Evolutionary conservation across 2,329 filamentous ascomycete species (phyloP).

Genomic region (Sporothrix brunneoviolacea): DNA sequence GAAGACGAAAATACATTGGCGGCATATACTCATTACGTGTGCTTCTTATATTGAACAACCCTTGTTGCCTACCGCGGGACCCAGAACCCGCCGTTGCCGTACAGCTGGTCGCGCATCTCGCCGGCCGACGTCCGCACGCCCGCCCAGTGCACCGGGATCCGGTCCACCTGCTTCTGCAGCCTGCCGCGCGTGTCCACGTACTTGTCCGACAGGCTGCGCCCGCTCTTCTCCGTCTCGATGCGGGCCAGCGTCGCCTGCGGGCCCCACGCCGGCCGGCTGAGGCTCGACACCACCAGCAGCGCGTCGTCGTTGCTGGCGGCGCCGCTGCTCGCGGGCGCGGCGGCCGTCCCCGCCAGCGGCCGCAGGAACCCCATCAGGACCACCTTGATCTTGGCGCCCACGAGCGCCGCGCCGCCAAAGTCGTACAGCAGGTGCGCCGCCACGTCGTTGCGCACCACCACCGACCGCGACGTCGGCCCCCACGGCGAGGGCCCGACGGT

Average conservation of each 20-base stretch:
- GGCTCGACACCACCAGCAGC: conserved; percentile 37
- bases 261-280: conserved; percentile 41
- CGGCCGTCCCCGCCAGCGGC: conserved; percentile 22
- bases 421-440: conserved; percentile 48
- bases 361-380: conserved; percentile 56
- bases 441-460: conserved; percentile 27
- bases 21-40: too few relatives aligned
- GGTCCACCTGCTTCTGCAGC: conserved; percentile 49
- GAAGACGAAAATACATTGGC: too few relatives aligned
- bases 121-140: conserved; percentile 49
- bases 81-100: conserved; percentile 45
- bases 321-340: conserved; percentile 21
- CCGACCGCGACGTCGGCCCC: conserved; percentile 33
- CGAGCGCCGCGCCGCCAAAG: conserved; percentile 36
- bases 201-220: conserved; percentile 37
- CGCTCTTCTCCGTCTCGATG: conserved; percentile 33
- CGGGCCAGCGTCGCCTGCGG: conserved; percentile 32
- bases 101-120: conserved; percentile 40
- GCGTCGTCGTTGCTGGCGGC: conserved; percentile 33
- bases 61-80: conserved; percentile 31
- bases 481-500: conserved; percentile 47
- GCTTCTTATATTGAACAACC: too few relatives aligned
- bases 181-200: conserved; percentile 42
- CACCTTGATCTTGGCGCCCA: conserved; percentile 41
- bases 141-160: conserved; percentile 50